Evolutionary conservation across 2,329 filamentous ascomycete genomes (phyloP), one percentile per base, ranked within the genome.

Genomic region (Venturia asperata): DNA sequence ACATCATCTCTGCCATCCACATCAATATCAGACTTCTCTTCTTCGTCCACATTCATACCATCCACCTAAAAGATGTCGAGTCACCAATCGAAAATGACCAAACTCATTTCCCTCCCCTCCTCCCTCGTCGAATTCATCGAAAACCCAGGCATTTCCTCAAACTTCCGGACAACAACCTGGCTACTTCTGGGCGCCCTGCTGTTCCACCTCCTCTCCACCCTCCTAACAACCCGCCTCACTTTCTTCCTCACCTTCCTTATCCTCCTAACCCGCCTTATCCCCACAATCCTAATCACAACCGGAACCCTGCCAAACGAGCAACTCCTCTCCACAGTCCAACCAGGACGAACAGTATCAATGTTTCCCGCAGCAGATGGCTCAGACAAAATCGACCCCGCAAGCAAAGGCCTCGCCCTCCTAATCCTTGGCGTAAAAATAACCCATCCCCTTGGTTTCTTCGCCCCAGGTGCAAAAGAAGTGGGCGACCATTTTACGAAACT

Each of bases 401-500:
- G 56, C 11, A 39, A 55, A 37, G 52, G 58, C 15, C n/a, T 67
- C 2, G 55, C 41, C 1, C 17, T 67, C 11, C 42, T 67, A 3
- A 65, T 66, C 3, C 47, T 67, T 0, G 65, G 64, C 37, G 34
- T 62, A 6, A 56, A 52, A 41, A 61, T 56, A 30, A 66, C 34
- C 42, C 65, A 61, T 61, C 82, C 83, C 0, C 74, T 84, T 0
- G 82, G 83, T 3, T 55, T 78, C 10, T 70, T 84, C 24, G 73
- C 76, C 2, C 82, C 83, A 0, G 77, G 79, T 61, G 77, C 74
- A 65, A 72, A 72, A 30, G 73, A 80, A 21, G 69, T 81, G 0
- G 74, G 70, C 56, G 67, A 69, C 0, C 73, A 73, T 67, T 82
- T 83, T 68, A 15, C 55, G 0, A 66, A 64, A 10, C 79, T 84